Base-by-base conservation (phyloP, 495 filamentous ascomycete species). In the Trichoderma gamsii region DNA sequence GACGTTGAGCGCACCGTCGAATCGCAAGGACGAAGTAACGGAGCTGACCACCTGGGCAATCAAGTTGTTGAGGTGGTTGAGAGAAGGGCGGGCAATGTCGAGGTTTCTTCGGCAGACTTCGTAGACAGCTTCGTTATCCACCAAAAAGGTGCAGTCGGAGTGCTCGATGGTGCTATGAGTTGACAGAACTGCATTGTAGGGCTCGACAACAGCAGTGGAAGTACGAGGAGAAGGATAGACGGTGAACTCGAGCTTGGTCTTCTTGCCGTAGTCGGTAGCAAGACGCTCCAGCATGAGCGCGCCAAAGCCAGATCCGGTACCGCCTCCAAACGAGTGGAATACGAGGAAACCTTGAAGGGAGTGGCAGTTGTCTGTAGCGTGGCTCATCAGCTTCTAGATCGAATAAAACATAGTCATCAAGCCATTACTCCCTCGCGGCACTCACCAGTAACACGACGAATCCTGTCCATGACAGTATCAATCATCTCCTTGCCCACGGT, bases 51-150 rank as follows among this genome's bases (percentile, higher is more conserved):
- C 95, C 85, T 99, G 95, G 73, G 95, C 95, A 77, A 99, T 97
- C 76, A 99, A 83, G 72, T 95, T 92, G 87, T 99, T 99, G 68
- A 99, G 87, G 86, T 98, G 96, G 82, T 96, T 95, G 79, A 93
- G 96, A 82, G 92, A 93, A 73, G 95, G 95, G 66, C 96, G 90
- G 83, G 97, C 92, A 72, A 99, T 93, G 72, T 92, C 93, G 69
- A 99, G 86, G 84, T 97, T 97, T 75, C 93, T 88, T 75, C 92
- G 89, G 88, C 95, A 99, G 80, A 99, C 97, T 79, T 98, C 96
- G 81, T 98, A 99, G 81, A 99, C 97, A 73, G 95, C 95, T 83
- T 99, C 95, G 79, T 99, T 99, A 81, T 99, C 95, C 71, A 99
- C 96, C 89, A 99, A 93, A 88, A 99, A 99, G 72, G 90, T 94